Conservation (phyloP, 106 monocot species). For the Platanthera guangdongensis region DNA sequence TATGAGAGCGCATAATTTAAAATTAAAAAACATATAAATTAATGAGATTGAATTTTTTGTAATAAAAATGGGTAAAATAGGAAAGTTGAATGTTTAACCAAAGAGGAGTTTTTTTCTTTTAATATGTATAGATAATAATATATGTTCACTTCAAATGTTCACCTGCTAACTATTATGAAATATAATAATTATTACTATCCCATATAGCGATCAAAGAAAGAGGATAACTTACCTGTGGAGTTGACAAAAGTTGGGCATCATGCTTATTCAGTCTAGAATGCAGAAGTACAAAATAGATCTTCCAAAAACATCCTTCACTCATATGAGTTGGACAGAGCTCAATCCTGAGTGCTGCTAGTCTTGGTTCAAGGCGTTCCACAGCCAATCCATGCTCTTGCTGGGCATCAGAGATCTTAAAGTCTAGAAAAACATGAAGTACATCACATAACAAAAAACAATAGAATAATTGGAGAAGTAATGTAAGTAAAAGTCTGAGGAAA, state of each 20-base stretch:
- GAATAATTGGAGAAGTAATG: not conserved
- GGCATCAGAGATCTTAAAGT: conserved; percentile 61
- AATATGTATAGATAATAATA: too few species aligned
- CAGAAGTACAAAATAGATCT: conserved; percentile 72
- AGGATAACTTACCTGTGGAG: conserved; percentile 40
- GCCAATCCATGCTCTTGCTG: conserved; percentile 62
- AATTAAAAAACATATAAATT: too few species aligned
- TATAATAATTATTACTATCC: too few species aligned
- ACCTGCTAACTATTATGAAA: too few species aligned
- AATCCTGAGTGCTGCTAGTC: conserved; percentile 42
- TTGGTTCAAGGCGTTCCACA: conserved; percentile 46
- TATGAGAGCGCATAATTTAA: too few species aligned
- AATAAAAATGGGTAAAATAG: too few species aligned
- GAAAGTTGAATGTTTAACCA: too few species aligned
- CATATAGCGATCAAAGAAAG: not conserved
- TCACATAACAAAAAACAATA: not conserved
- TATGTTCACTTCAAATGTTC: too few species aligned
- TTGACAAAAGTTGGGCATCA: conserved; percentile 54
- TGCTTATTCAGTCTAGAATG: conserved; percentile 56
- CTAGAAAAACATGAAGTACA: conserved; percentile 17
- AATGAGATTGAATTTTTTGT: too few species aligned
- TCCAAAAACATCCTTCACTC: conserved; percentile 66
- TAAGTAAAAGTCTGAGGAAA: not conserved
- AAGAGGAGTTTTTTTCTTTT: too few species aligned
- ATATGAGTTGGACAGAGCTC: conserved; percentile 69